These are phyloP conservation scores for Picochlorum sp. DNA, from an alignment of 139 green algal species.

Conservation along the genomic window DNA sequence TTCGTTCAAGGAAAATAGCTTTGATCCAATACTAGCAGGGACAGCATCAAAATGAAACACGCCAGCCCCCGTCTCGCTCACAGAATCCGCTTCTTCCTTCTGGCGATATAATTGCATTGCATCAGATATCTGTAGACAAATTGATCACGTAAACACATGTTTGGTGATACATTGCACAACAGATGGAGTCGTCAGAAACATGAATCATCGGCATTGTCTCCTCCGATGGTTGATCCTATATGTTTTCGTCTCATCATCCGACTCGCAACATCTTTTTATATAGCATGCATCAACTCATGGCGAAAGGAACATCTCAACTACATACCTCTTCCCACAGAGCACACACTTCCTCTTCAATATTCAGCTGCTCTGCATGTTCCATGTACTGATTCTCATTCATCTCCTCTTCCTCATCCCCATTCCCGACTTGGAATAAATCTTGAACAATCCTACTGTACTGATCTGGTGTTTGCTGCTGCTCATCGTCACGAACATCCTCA, in stretches of 20 bases:
- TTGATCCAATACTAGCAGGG: constrained; percentile 23
- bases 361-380: background rate
- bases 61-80: constrained; percentile 5
- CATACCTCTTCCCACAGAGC: background rate
- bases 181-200: background rate
- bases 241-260: constrained; percentile 2
- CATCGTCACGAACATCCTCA: background rate
- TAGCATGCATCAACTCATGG: background rate
- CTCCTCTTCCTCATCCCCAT: background rate
- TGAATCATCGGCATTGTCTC: background rate
- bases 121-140: background rate
- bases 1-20: constrained; percentile 29
- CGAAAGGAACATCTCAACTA: background rate
- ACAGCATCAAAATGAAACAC: constrained; percentile 1
- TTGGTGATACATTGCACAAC: background rate
- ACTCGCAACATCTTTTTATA: background rate
- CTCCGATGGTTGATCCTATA: constrained; percentile 5
- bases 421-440: background rate
- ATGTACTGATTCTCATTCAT: background rate
- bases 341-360: background rate
- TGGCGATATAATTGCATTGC: background rate
- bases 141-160: background rate
- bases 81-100: background rate
- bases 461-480: background rate
- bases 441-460: background rate